phyloP scores from a whole-genome alignment of 768 basidiomycete species.

The Tylopilus vinaceipallidus region DNA sequence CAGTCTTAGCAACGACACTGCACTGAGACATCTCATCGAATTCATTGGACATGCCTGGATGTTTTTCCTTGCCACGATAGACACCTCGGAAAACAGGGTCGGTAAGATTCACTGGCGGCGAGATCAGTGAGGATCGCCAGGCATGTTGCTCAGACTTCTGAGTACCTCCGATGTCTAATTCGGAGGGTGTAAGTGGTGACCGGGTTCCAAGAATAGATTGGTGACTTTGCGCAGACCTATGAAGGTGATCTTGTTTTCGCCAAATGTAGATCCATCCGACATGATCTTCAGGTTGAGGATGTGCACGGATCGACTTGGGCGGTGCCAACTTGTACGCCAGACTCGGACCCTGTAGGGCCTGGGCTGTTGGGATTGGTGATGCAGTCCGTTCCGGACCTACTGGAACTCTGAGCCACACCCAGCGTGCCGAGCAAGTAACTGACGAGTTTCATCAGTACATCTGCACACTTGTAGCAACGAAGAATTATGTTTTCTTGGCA shows the following conservation, averaged over 20 bases:
- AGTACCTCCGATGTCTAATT: slow-evolving; percentile 41
- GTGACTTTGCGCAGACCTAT: slow-evolving; percentile 32
- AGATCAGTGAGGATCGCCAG: neutral
- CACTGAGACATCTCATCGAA: neutral
- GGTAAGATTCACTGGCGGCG: slow-evolving; percentile 46
- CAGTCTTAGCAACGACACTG: neutral
- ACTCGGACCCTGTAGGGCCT: too few species aligned
- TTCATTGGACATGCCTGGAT: slow-evolving; percentile 39
- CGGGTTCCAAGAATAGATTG: neutral
- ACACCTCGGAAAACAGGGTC: slow-evolving; percentile 56
- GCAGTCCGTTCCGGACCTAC: too few species aligned
- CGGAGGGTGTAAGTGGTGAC: neutral
- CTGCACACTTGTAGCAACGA: too few species aligned
- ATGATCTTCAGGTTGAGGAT: neutral
- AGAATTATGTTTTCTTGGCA: neutral
- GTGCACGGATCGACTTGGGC: neutral
- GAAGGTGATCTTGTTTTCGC: slow-evolving; percentile 25
- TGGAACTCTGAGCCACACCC: too few species aligned
- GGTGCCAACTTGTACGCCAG: too few species aligned
- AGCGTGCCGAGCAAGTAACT: too few species aligned
- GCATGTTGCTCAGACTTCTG: neutral
- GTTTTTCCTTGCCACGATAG: slow-evolving; percentile 48
- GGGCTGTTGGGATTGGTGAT: too few species aligned
- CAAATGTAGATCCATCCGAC: neutral
- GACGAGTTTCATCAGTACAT: too few species aligned